These are phyloP conservation scores for Anthracocystis setariae DNA, from an alignment of 1,284 basidiomycete species.

Conservation along the genomic window DNA sequence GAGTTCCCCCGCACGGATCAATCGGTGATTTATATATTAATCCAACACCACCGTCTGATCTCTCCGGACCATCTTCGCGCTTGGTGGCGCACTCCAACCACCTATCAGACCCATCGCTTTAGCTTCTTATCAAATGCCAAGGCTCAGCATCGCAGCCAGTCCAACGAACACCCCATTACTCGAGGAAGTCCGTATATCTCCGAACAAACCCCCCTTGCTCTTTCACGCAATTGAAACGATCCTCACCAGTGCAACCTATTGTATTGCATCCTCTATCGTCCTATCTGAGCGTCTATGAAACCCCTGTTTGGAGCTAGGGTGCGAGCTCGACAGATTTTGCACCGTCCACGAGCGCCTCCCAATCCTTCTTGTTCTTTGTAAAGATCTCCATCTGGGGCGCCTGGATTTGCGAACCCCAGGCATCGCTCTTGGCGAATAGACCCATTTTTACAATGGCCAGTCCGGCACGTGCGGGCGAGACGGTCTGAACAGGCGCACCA, in stretches of 20 bases:
- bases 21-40: not conserved
- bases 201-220: too few relatives aligned
- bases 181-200: not conserved
- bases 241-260: too few relatives aligned
- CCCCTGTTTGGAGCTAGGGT: too few relatives aligned
- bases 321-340: too few relatives aligned
- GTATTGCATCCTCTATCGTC: too few relatives aligned
- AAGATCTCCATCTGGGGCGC: constrained; percentile 14
- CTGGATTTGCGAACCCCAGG: constrained; percentile 8
- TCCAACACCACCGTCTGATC: too few relatives aligned
- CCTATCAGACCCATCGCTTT: not conserved
- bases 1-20: not conserved
- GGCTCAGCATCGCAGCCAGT: not conserved
- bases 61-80: too few relatives aligned
- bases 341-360: constrained; percentile 21
- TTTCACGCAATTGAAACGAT: too few relatives aligned
- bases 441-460: constrained; percentile 32
- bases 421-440: constrained; percentile 19
- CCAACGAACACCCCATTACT: not conserved
- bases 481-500: constrained; percentile 14
- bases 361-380: constrained; percentile 20
- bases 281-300: too few relatives aligned
- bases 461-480: constrained; percentile 8
- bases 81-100: not conserved
- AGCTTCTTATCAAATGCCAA: not conserved